Percentiles rank a stretch among this genome's conserved stretches.
Conservation (phyloP, 139 green algal species). For the Chlamydomonas applanata region DNA sequence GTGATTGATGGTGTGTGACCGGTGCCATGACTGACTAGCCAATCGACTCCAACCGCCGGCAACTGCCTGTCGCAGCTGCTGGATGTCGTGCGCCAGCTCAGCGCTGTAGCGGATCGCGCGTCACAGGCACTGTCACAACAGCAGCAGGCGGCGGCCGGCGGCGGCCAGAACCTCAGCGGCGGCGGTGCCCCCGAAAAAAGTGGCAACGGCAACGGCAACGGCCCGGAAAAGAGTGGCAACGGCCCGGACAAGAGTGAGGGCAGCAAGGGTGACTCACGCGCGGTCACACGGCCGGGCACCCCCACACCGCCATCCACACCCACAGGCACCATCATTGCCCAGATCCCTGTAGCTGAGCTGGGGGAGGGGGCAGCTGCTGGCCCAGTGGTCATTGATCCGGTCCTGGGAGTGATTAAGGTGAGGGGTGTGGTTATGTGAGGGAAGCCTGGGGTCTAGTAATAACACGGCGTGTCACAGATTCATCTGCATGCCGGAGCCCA, state of each 20-base stretch:
- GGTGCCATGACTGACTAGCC: too few relatives aligned
- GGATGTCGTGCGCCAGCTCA: constrained; percentile 68
- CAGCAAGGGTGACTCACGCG: not conserved
- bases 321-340: too few relatives aligned
- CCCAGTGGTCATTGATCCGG: not conserved
- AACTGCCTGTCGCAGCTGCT: constrained; percentile 75
- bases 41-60: too few relatives aligned
- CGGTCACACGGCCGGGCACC: too few relatives aligned
- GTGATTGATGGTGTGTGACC: too few relatives aligned
- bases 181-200: not conserved
- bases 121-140: not conserved
- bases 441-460: not conserved
- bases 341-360: too few relatives aligned
- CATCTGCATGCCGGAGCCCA: too few relatives aligned
- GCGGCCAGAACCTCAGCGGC: not conserved
- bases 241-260: not conserved
- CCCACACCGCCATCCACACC: too few relatives aligned
- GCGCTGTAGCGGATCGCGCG: not conserved
- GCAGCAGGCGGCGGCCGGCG: too few relatives aligned
- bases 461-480: too few relatives aligned
- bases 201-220: not conserved
- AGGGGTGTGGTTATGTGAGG: not conserved
- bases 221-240: not conserved
- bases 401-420: constrained; percentile 1
- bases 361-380: too few relatives aligned